Base-by-base conservation (phyloP, 805 yeast genomes). In the Barnettozyma wickerhamii region DNA sequence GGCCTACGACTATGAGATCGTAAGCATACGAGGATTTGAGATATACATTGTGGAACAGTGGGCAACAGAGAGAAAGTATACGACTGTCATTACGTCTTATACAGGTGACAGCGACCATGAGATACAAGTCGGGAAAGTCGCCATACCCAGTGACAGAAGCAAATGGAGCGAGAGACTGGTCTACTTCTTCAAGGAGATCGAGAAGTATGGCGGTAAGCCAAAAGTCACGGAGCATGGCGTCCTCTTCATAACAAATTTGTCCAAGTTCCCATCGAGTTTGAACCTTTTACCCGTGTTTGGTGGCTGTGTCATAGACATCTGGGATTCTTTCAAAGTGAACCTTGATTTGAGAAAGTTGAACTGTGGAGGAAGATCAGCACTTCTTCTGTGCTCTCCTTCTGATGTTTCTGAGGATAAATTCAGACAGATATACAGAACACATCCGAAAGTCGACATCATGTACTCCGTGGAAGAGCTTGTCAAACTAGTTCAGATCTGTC, bases 31-130 rank as follows among this genome's bases (percentile, higher is more conserved):
- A 1, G 98, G 99, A 2, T 88, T 84, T 57, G 98, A 93, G 61
- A 75, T 85, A 13, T 93, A 93, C 59, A 69, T 93, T 29, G 95
- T 91, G 10, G 98, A 93, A 59, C 97, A 91, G 60, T 93, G 99
- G 99, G 82, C 85, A 3, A 72, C 83, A 26, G 81, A 80, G 43
- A 68, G 98, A 33, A 69, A 74, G 31, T 65, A 78, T 10, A 79
- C 85, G 19, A 71, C 83, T 1, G 71, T 84, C 5, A 81, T 91
- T 14, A 78, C 93, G 1, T 77, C 91, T 1, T 93, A 75, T 60
- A 91, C 98, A 0, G 99, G 99, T 3, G 85, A 88, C 55, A 56
- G 75, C 5, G 68, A 69, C n/a, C 85, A 88, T 50, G 63, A 64
- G 21, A 73, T 88, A 0, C 60, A 68, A 15, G 95, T 81, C 2